phyloP scores from a whole-genome alignment of 495 filamentous ascomycete genomes.

The Massariosphaeria phaeospora region DNA sequence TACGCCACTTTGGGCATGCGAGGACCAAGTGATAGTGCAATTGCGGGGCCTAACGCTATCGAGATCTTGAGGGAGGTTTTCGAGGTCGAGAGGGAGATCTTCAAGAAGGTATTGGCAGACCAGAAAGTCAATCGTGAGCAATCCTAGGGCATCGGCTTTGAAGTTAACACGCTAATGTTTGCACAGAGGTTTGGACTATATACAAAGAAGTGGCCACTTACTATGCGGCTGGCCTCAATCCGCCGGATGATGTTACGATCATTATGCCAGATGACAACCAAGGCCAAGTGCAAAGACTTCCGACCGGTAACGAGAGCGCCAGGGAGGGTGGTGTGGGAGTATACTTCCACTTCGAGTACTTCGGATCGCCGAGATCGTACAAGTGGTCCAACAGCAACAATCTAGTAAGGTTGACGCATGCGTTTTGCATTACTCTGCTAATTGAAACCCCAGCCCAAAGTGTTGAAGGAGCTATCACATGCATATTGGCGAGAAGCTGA shows the following conservation, averaged over 20 bases:
- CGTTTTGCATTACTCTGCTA: neutral
- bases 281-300: slow-evolving; percentile 20
- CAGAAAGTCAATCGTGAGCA: slow-evolving; percentile 1
- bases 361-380: slow-evolving; percentile 19
- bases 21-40: slow-evolving; percentile 6
- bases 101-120: slow-evolving; percentile 11
- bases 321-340: slow-evolving; percentile 20
- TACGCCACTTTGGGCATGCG: slow-evolving; percentile 23
- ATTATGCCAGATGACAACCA: slow-evolving; percentile 24
- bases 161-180: neutral
- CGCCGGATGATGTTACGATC: slow-evolving; percentile 23
- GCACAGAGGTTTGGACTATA: slow-evolving; percentile 15
- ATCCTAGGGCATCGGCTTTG: neutral
- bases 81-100: slow-evolving; percentile 13
- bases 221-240: slow-evolving; percentile 17
- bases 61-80: slow-evolving; percentile 18
- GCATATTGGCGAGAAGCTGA: slow-evolving; percentile 10
- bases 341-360: slow-evolving; percentile 29
- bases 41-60: slow-evolving; percentile 11
- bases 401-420: neutral
- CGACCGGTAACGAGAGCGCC: slow-evolving; percentile 17
- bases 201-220: slow-evolving; percentile 24
- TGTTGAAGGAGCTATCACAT: slow-evolving; percentile 11
- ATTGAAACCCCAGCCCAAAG: slow-evolving; percentile 1
- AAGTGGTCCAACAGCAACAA: slow-evolving; percentile 26